Evolutionary conservation across 2,329 filamentous ascomycete species (phyloP).

Genomic region (Dactylellina haptotyla): DNA sequence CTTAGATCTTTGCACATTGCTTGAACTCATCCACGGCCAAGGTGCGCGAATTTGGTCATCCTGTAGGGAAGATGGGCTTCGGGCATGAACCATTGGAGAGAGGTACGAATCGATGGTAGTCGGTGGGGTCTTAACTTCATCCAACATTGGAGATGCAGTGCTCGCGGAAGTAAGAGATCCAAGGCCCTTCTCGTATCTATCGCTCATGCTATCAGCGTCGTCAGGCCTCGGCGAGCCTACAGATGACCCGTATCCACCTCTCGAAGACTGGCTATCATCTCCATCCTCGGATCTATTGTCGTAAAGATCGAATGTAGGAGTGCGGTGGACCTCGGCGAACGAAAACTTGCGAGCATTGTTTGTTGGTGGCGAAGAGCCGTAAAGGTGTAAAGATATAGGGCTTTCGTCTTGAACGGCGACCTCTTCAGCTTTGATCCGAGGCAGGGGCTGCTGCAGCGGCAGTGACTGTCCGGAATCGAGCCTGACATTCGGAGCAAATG

Average conservation of each 20-base stretch:
- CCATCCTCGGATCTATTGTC: slow-evolving; percentile 50
- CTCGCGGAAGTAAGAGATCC: slow-evolving; percentile 51
- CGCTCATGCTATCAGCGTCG: slow-evolving; percentile 31
- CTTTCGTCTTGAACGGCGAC: slow-evolving; percentile 14
- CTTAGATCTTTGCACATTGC: slow-evolving; percentile 48
- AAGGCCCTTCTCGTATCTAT: slow-evolving; percentile 43
- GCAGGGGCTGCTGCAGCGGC: slow-evolving; percentile 54
- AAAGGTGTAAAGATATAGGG: slow-evolving; percentile 40
- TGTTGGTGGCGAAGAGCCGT: slow-evolving; percentile 47
- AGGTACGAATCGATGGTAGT: slow-evolving; percentile 43
- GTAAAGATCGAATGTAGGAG: slow-evolving; percentile 41
- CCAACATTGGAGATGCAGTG: slow-evolving; percentile 44
- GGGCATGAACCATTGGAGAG: slow-evolving; percentile 23
- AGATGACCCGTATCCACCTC: slow-evolving; percentile 47
- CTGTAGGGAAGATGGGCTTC: slow-evolving; percentile 46
- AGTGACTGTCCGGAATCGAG: slow-evolving; percentile 56
- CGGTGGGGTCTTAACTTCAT: slow-evolving; percentile 52
- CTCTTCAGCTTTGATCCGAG: slow-evolving; percentile 46
- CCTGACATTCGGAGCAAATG: slow-evolving; percentile 57
- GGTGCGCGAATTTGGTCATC: slow-evolving; percentile 35
- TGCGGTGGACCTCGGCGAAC: slow-evolving; percentile 21
- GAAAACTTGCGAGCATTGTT: slow-evolving; percentile 29
- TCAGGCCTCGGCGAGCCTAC: slow-evolving; percentile 40
- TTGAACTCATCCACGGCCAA: slow-evolving; percentile 44
- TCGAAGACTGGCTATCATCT: slow-evolving; percentile 45